These are phyloP conservation scores for Trametes cubensis DNA, from an alignment of 768 basidiomycete species.

Conservation along the genomic window DNA sequence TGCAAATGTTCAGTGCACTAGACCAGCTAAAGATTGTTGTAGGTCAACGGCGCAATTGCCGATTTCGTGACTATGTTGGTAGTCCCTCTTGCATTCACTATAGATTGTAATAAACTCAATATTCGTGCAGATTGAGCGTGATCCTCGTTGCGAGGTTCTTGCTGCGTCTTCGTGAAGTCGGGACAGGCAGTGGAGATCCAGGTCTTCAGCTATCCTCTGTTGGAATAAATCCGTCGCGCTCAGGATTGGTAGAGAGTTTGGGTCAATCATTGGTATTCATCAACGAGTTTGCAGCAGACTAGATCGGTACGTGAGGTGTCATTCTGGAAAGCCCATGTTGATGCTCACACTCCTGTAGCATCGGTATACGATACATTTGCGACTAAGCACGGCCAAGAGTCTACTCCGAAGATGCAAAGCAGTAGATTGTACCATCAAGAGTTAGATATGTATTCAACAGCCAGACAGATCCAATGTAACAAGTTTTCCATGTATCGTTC, in stretches of 20 bases:
- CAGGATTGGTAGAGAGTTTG: neutral
- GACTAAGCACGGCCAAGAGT: no score
- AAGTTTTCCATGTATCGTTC: neutral
- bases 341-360: no score
- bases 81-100: no score
- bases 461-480: neutral
- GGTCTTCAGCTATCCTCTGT: neutral
- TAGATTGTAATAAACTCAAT: neutral
- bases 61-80: slow-evolving; percentile 10
- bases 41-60: slow-evolving; percentile 8
- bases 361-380: no score
- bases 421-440: no score
- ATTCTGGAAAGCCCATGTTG: no score
- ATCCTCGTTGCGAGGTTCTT: slow-evolving; percentile 1
- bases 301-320: neutral
- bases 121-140: slow-evolving; percentile 1
- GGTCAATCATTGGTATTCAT: neutral
- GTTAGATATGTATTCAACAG: neutral
- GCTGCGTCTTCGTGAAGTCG: neutral
- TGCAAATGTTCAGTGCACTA: no score
- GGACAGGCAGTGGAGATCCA: neutral
- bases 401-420: no score
- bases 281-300: neutral
- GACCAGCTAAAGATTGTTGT: neutral
- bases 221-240: neutral